Conservation (phyloP, 495 filamentous ascomycete genomes). For the Cairneyella variabilis region DNA sequence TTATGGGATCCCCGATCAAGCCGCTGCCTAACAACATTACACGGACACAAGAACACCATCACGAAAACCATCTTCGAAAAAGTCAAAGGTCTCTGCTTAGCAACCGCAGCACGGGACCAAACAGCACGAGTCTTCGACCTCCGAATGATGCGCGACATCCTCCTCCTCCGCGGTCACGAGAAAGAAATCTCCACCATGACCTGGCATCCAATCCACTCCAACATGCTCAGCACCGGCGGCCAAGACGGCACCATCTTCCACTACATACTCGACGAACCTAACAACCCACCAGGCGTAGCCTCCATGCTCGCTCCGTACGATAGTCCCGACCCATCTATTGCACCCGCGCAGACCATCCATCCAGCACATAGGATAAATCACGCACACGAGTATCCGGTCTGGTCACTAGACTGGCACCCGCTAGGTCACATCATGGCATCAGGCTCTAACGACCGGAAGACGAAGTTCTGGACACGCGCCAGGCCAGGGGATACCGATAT, state of each 20-base stretch:
- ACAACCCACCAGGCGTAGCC: conserved; percentile 65
- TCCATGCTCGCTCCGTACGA: conserved; percentile 77
- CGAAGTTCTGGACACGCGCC: conserved; percentile 89
- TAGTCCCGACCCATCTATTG: conserved; percentile 67
- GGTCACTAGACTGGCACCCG: conserved; percentile 97
- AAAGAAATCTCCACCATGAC: conserved; percentile 89
- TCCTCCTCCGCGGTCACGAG: conserved; percentile 85
- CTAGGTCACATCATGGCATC: conserved; percentile 95
- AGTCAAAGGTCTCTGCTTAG: conserved; percentile 75
- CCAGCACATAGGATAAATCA: conserved; percentile 81
- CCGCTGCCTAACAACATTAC: conserved; percentile 85
- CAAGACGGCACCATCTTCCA: conserved; percentile 85
- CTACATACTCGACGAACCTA: conserved; percentile 89
- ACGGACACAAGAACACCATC: conserved; percentile 97
- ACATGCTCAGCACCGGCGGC: conserved; percentile 85
- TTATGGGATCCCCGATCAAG: conserved; percentile 94
- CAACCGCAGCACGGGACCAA: conserved; percentile 88
- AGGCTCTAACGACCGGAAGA: conserved; percentile 96
- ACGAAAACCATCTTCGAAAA: conserved; percentile 85
- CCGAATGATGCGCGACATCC: conserved; percentile 97
- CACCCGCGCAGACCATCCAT: conserved; percentile 80
- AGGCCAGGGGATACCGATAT: conserved; percentile 81
- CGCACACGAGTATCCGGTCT: conserved; percentile 91
- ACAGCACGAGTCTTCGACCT: conserved; percentile 90
- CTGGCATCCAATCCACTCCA: conserved; percentile 91